phyloP scores from a whole-genome alignment of 2,329 filamentous ascomycete genomes.

The Arthrobotrys sinensis region DNA sequence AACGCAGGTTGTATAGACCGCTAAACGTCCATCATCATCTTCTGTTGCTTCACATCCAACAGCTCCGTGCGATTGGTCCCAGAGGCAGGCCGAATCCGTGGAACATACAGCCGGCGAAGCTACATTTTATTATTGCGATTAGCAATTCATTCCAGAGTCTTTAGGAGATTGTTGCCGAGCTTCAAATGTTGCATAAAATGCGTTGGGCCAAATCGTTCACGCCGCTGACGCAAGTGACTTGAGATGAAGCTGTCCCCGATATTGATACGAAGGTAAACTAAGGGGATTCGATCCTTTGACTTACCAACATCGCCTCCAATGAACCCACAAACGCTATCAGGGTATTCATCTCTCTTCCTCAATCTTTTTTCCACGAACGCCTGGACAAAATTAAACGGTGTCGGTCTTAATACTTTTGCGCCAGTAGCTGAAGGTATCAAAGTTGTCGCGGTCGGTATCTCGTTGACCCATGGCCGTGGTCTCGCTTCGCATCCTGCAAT shows the following conservation, averaged over 20 bases:
- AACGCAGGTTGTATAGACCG: conserved; percentile 55
- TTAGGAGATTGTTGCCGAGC: background rate
- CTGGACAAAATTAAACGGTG: conserved; percentile 57
- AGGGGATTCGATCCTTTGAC: background rate
- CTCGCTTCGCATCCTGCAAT: conserved; percentile 57
- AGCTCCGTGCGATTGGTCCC: conserved; percentile 49
- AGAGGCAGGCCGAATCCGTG: conserved; percentile 51
- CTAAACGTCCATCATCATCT: conserved; percentile 16
- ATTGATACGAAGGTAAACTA: background rate
- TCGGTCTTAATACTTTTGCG: conserved; percentile 41
- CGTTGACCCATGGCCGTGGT: conserved; percentile 48
- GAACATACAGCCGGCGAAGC: conserved; percentile 52
- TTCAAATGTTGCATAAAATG: conserved; percentile 29
- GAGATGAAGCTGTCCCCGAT: background rate
- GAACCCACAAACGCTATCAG: conserved; percentile 55
- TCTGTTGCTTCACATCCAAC: conserved; percentile 55
- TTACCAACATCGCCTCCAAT: conserved; percentile 56
- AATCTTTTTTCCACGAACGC: conserved; percentile 54
- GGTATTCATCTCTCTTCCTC: conserved; percentile 50
- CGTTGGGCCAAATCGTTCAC: background rate
- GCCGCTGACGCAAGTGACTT: too few relatives aligned
- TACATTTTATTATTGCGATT: conserved; percentile 1
- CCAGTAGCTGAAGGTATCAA: background rate
- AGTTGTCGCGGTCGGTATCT: conserved; percentile 49
- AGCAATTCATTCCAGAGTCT: background rate